phyloP scores from a whole-genome alignment of 768 basidiomycete genomes.

The Termitomyces sp. region DNA sequence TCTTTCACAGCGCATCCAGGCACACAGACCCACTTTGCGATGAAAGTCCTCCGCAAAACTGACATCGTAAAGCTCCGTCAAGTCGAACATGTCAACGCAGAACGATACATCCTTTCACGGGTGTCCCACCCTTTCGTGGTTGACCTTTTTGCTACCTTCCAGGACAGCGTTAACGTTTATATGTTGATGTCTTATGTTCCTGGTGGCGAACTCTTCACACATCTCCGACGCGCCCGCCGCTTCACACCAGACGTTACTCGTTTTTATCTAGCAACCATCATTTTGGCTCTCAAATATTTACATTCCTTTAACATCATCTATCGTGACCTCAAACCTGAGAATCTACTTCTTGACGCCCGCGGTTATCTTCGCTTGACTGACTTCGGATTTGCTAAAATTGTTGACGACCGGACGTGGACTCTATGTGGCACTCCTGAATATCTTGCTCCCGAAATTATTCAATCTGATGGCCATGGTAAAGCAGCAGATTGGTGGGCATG shows the following conservation, averaged over 20 bases:
- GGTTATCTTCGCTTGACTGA: constrained; percentile 96
- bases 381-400: constrained; percentile 97
- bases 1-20: constrained; percentile 38
- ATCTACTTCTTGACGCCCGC: constrained; percentile 88
- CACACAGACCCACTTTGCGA: constrained; percentile 66
- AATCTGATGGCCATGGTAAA: constrained; percentile 96
- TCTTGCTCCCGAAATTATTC: constrained; percentile 96
- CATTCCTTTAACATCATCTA: constrained; percentile 98
- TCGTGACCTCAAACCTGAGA: constrained; percentile 97
- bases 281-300: constrained; percentile 90
- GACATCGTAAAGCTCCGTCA: constrained; percentile 88
- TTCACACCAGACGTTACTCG: constrained; percentile 97
- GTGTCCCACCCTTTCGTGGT: constrained; percentile 95
- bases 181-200: constrained; percentile 97
- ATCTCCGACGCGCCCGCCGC: constrained; percentile 86
- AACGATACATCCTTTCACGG: constrained; percentile 87
- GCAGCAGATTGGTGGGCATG: constrained; percentile 99
- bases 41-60: constrained; percentile 85
- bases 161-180: constrained; percentile 95
- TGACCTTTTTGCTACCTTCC: constrained; percentile 92
- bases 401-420: constrained; percentile 97
- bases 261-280: constrained; percentile 95
- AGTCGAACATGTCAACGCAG: constrained; percentile 96
- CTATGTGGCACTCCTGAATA: constrained; percentile 96
- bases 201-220: constrained; percentile 96